Percentiles rank a stretch among this genome's conserved stretches.
Evolutionary conservation across 306 rosid species (phyloP).

Genomic region (Casuarina cunninghamiana): DNA sequence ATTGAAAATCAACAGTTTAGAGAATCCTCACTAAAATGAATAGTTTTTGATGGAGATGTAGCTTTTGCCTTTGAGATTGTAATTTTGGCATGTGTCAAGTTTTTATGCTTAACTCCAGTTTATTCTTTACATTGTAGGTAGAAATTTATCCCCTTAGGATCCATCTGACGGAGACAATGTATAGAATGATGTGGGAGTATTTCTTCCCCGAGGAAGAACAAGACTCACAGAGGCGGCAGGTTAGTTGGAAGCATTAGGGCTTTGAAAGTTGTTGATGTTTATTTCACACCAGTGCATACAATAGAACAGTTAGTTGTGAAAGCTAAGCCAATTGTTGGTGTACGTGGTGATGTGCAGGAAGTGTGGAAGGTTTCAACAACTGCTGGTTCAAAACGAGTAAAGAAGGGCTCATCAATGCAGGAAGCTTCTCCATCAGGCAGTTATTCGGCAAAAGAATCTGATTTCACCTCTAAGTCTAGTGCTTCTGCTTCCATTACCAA

Average conservation of each 20-base stretch:
- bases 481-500: constrained; percentile 43
- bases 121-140: constrained; percentile 50
- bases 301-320: constrained; percentile 15
- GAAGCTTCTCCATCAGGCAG: constrained; percentile 66
- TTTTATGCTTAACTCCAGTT: constrained; percentile 33
- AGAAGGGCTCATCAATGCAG: constrained; percentile 58
- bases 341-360: constrained; percentile 56
- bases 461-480: constrained; percentile 59
- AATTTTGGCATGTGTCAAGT: neutral
- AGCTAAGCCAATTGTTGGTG: constrained; percentile 26
- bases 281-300: constrained; percentile 15
- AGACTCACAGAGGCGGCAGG: constrained; percentile 98
- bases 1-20: neutral
- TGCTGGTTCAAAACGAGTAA: constrained; percentile 89
- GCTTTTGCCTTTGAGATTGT: neutral
- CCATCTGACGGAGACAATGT: constrained; percentile 96
- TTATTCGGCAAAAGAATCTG: constrained; percentile 67
- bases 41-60: neutral
- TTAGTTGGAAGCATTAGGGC: constrained; percentile 36
- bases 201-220: constrained; percentile 97
- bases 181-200: constrained; percentile 98
- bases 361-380: constrained; percentile 98
- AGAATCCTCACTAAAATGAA: neutral
- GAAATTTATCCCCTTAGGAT: constrained; percentile 96
- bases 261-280: constrained; percentile 21